Evolutionary conservation across 2,329 filamentous ascomycete genomes (phyloP).

Genomic region (Aspergillus sp.): DNA sequence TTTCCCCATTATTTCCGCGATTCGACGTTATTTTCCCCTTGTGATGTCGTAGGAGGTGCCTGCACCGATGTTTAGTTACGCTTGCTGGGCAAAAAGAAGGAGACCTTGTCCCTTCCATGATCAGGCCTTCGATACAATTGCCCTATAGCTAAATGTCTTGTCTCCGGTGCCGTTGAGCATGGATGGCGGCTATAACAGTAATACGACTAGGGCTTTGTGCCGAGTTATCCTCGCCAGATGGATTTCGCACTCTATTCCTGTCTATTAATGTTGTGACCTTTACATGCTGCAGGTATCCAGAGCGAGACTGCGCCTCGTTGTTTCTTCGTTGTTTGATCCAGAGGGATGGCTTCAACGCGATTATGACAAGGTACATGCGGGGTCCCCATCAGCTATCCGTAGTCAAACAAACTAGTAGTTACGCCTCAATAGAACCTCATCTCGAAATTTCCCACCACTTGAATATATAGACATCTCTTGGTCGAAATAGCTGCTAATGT

Average conservation of each 20-base stretch:
- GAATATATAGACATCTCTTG: not conserved
- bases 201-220: constrained; percentile 1
- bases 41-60: not conserved
- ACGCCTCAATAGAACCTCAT: not conserved
- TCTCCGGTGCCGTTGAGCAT: constrained; percentile 1
- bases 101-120: constrained; percentile 49
- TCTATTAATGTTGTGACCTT: constrained; percentile 1
- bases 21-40: not conserved
- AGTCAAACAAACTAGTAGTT: not conserved
- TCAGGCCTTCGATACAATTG: constrained; percentile 59
- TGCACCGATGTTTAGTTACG: not conserved
- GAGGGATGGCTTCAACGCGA: constrained; percentile 33
- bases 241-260: constrained; percentile 29
- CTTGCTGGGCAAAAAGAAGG: constrained; percentile 57
- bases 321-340: constrained; percentile 26
- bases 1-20: not conserved
- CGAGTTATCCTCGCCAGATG: constrained; percentile 40
- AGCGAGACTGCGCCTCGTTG: constrained; percentile 18
- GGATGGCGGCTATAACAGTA: not conserved
- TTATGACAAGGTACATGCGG: constrained; percentile 38
- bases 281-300: constrained; percentile 15
- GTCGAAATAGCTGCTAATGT: constrained; percentile 15
- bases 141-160: constrained; percentile 48
- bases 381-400: not conserved
- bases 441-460: not conserved